Evolutionary conservation across 192 early-diverging fungal genomes (phyloP), one percentile per base, ranked within the genome.

Genomic region (Backusella luteola): DNA sequence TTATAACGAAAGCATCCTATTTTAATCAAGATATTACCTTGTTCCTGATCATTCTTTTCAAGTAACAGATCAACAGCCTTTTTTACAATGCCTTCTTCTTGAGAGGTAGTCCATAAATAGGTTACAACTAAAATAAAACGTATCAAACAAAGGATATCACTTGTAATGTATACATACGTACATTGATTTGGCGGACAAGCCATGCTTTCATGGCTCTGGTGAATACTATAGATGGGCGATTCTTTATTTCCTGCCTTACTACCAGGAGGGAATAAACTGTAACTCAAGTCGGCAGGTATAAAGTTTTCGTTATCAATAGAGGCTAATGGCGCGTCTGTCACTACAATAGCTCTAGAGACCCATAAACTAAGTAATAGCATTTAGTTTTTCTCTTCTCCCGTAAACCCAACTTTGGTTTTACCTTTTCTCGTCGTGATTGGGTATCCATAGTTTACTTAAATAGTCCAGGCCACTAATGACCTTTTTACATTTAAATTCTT

Each of bases 381-480:
- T 44, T 44, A 17, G 26, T 42, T 35, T 81, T 68, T 29, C 80
- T 67, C 53, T 32, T 32, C 32, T 32, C 32, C 32, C 2, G 3
- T 32, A 32, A 32, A 3, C 2, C 32, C 32, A 32, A 32, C 32
- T 32, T 32, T 32, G 32, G 3, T 3, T 32, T 32, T 32, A 79
- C 77, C 74, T 78, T 35, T 74, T 76, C 14, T 74, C 53, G 1
- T 80, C 80, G 0, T 81, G n/a, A 2, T 74, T 76, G 15, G 73
- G 36, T 21, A 86, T 69, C 84, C 84, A 82, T 35, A 79, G 76
- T 26, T 19, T 53, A 1, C 84, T 83, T 12, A 87, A 77, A 67
- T 91, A 94, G 23, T 86, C 87, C 29, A 87, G 77, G 19, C 84
- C 79, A 70, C 88, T 85, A 38, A 91, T 81, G 2, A 91, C 39